Percentiles rank a stretch among this genome's conserved stretches.
phyloP scores from a whole-genome alignment of 208 protist species.

The Naegleria gruberi region DNA sequence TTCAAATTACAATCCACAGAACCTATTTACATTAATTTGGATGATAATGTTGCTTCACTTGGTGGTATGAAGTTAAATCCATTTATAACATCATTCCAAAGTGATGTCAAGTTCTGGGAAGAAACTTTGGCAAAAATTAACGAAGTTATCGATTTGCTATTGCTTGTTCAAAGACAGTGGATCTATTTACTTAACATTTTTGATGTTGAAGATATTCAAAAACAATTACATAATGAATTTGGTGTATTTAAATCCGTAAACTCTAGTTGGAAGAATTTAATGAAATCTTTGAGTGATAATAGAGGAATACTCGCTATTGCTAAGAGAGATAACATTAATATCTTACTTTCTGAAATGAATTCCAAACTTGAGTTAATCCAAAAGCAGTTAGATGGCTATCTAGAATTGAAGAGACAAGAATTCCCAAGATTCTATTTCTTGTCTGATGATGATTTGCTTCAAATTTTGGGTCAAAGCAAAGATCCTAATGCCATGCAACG shows the following conservation, averaged over 20 bases:
- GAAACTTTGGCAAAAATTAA: constrained; percentile 80
- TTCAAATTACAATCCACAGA: constrained; percentile 80
- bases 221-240: constrained; percentile 88
- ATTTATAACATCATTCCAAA: constrained; percentile 85
- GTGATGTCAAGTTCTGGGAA: constrained; percentile 86
- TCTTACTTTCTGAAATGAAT: constrained; percentile 83
- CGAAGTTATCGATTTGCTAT: constrained; percentile 80
- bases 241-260: constrained; percentile 90
- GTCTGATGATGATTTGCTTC: constrained; percentile 92
- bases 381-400: constrained; percentile 89
- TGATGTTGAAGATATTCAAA: constrained; percentile 92
- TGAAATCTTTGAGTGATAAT: constrained; percentile 68
- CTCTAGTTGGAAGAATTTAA: constrained; percentile 79
- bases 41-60: constrained; percentile 82
- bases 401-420: constrained; percentile 85
- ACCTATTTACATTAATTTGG: constrained; percentile 79
- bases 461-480: constrained; percentile 92
- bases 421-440: constrained; percentile 97
- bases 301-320: constrained; percentile 69
- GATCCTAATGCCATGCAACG: constrained; percentile 90
- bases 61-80: constrained; percentile 90
- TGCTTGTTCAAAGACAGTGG: constrained; percentile 87
- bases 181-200: constrained; percentile 96
- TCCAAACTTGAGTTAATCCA: constrained; percentile 88
- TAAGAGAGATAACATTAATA: constrained; percentile 73